Base-by-base conservation (phyloP, 371 early-diverging fungal genomes). In the Umbelopsis sp. region DNA sequence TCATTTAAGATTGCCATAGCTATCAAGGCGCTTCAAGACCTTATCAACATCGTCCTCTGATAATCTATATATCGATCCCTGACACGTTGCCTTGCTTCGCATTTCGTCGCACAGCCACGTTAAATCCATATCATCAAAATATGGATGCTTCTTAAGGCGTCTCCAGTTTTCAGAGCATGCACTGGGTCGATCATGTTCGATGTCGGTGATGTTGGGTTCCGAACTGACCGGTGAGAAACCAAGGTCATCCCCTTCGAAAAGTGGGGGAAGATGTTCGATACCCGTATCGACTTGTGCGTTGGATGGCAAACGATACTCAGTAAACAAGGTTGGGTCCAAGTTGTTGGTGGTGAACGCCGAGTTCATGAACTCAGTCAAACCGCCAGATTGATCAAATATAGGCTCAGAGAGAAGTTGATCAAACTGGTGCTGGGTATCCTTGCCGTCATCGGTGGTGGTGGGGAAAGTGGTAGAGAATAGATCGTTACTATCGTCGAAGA, bases 31-130 rank as follows among this genome's bases (percentile, higher is more conserved):
- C 18, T 57, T 57, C 29, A 57, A 57, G 10, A 57, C 57, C 35
- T 35, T 57, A 29, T 29, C 35, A 57, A 57, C 37, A 35, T 57
- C 57, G 18, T 57, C 57, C 18, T 57, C 57, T 35, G 57, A 57
- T 35, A 57, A 57, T 57, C 57, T 57, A 18, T 57, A 57, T 29
- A 57, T 29, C 8, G 57, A 57, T 4, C 57, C 57, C 14, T 37
- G 57, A 29, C 57, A 57, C 1, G 57, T 57, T 35, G 57, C 57
- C n/a, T 57, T 57, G n/a, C 32, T 57, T 16, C 57, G 29, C 57
- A 57, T 57, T 57, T 57, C 57, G 37, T 57, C 57, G 35, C 57
- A 57, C 57, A 57, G 35, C 57, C 57, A 57, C 35, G 57, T 57
- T 29, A 57, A 37, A 35, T 57, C 57, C 57, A 57, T 57, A 35